Base-by-base conservation (phyloP, 2,329 filamentous ascomycete species). In the Pseudogymnoascus sp. region DNA sequence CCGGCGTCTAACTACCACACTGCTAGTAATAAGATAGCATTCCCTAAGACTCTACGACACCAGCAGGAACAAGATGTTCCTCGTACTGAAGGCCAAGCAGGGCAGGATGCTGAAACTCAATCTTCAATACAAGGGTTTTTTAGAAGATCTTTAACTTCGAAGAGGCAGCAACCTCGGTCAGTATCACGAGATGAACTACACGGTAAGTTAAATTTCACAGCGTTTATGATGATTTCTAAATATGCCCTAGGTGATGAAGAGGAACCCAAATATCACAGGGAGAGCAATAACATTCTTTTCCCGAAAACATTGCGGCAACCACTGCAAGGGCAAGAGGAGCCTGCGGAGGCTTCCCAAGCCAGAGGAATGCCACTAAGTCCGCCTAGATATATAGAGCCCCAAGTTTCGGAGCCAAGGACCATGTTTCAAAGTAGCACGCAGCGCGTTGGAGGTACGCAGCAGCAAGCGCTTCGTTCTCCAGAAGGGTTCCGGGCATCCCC, bases 241-340 rank as follows among this genome's bases (percentile, higher is more conserved):
- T 54, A 33, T 33, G 13, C 29, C 15, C 13, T 54, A 54, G 47
- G 29, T 17, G 44, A 29, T 9, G 47, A 54, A 2, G 29, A 33
- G 9, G 26, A 54, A 33, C 29, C 47, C 47, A 54, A 11, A 17
- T 54, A 33, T 54, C 47, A 54, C 29, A 33, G 9, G 21, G 47
- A 54, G 47, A 54, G 47, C 33, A 54, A 54, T 5, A 54, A 33
- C 8, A 54, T 54, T n/a, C 3, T 54, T 10, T 54, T 54, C 47
- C 47, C 47, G 8, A 54, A 54, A 54, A 54, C 47, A 13, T 54
- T 54, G 11, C 47, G 47, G 47, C 47, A 54, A 21, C 47, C 47
- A 54, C 2, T 21, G 5, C 47, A 54, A 33, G 47, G 33, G 47
- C 29, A 15, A 13, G 29, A 33, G 31, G 17, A 54, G 15, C 10